Conservation (phyloP, 2,329 filamentous ascomycete genomes). For the Aaosphaeria arxii region DNA sequence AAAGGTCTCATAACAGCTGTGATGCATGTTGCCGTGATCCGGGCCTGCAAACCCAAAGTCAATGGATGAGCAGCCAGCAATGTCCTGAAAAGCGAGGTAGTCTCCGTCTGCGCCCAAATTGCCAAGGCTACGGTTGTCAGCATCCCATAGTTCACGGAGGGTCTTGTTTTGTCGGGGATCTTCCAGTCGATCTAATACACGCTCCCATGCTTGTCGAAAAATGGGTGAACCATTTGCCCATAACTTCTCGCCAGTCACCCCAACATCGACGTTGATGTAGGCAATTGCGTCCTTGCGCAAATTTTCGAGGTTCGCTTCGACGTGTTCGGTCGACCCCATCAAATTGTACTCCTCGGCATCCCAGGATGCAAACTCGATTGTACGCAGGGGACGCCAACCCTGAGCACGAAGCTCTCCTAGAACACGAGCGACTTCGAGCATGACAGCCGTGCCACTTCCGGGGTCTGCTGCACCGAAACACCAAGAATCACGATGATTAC, state of each 20-base stretch:
- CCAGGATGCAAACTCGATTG: constrained; percentile 96
- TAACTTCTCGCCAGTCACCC: constrained; percentile 72
- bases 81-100: constrained; percentile 85
- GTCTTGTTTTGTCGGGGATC: constrained; percentile 73
- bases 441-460: constrained; percentile 79
- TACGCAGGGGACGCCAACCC: constrained; percentile 90
- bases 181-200: constrained; percentile 69
- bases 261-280: constrained; percentile 89
- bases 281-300: constrained; percentile 74
- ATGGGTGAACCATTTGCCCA: constrained; percentile 77
- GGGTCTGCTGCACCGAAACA: constrained; percentile 84
- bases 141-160: constrained; percentile 74
- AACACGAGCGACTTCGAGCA: constrained; percentile 83
- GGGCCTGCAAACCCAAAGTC: constrained; percentile 74
- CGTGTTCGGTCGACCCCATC: constrained; percentile 90
- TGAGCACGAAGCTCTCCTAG: constrained; percentile 73
- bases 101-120: constrained; percentile 74
- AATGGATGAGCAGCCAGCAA: constrained; percentile 83
- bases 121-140: constrained; percentile 56
- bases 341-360: constrained; percentile 91
- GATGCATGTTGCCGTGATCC: constrained; percentile 61
- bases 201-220: constrained; percentile 68
- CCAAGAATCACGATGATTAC: constrained; percentile 92
- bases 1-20: constrained; percentile 87
- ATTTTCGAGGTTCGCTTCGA: constrained; percentile 75